These are phyloP conservation scores for Stachybotrys chlorohalonatus DNA, from an alignment of 2,329 filamentous ascomycete genomes.

Conservation along the genomic window DNA sequence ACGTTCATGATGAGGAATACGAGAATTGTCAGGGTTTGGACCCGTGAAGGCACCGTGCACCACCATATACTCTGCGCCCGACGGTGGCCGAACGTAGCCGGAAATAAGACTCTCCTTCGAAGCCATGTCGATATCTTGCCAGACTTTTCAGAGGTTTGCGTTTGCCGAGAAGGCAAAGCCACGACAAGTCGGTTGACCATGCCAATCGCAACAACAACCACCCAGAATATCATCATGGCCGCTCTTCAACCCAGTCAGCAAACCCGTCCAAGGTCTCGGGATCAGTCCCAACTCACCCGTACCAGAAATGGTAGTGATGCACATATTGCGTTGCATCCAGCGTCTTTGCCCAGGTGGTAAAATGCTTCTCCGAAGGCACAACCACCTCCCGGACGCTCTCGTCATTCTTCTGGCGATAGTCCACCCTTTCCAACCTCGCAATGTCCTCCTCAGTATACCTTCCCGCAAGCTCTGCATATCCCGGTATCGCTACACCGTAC, in stretches of 20 bases:
- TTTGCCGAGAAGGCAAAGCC: constrained; percentile 4
- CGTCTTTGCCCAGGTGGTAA: constrained; percentile 26
- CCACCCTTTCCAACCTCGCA: constrained; percentile 16
- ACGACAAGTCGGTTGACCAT: constrained; percentile 18
- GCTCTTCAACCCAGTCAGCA: constrained; percentile 9
- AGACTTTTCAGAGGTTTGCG: neutral
- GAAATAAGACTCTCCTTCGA: constrained; percentile 23
- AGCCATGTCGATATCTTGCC: constrained; percentile 14
- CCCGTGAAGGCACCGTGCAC: constrained; percentile 32
- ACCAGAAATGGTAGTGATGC: constrained; percentile 21
- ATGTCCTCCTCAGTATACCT: constrained; percentile 25
- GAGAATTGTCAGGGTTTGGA: constrained; percentile 31
- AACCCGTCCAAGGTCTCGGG: neutral
- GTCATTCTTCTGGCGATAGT: constrained; percentile 12
- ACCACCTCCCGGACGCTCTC: constrained; percentile 18
- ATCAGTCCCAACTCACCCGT: constrained; percentile 19
- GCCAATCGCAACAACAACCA: constrained; percentile 25
- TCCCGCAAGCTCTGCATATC: constrained; percentile 21
- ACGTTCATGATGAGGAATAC: constrained; percentile 29
- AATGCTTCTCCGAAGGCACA: constrained; percentile 23
- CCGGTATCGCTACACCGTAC: constrained; percentile 18
- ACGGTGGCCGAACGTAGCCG: constrained; percentile 33
- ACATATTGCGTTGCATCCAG: constrained; percentile 27
- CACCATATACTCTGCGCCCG: constrained; percentile 34
- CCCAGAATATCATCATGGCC: constrained; percentile 32